Evolutionary conservation across 2,329 filamentous ascomycete species (phyloP).

Genomic region (Pseudopyrenochaeta lycopersici): DNA sequence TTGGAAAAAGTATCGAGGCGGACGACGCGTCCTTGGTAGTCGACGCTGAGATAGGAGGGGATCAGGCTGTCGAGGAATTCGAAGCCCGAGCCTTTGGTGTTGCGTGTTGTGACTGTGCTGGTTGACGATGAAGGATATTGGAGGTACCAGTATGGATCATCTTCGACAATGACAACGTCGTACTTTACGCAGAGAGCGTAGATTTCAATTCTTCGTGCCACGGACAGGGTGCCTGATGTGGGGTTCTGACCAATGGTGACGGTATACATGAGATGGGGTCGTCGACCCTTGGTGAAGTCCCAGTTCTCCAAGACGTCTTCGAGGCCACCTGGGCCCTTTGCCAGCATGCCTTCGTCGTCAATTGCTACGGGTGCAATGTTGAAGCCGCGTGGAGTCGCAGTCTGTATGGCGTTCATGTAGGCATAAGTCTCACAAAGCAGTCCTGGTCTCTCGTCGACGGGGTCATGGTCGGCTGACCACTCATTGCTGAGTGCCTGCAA

Average conservation of each 20-base stretch:
- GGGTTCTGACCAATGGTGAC: slow-evolving; percentile 94
- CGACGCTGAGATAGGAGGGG: slow-evolving; percentile 82
- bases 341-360: slow-evolving; percentile 82
- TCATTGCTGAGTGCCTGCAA: slow-evolving; percentile 78
- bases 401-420: slow-evolving; percentile 79
- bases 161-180: slow-evolving; percentile 90
- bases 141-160: slow-evolving; percentile 96
- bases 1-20: slow-evolving; percentile 95
- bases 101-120: slow-evolving; percentile 38
- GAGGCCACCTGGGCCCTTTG: slow-evolving; percentile 75
- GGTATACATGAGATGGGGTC: slow-evolving; percentile 87
- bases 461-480: slow-evolving; percentile 75
- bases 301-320: slow-evolving; percentile 82
- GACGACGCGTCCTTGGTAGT: slow-evolving; percentile 86
- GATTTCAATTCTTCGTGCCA: slow-evolving; percentile 78
- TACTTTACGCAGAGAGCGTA: slow-evolving; percentile 84
- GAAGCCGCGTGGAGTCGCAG: slow-evolving; percentile 72
- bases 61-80: slow-evolving; percentile 83
- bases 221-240: slow-evolving; percentile 76
- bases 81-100: slow-evolving; percentile 69
- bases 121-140: slow-evolving; percentile 79
- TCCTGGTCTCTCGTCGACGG: slow-evolving; percentile 74
- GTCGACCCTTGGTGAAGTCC: slow-evolving; percentile 76
- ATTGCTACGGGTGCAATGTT: slow-evolving; percentile 78
- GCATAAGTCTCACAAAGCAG: slow-evolving; percentile 82